phyloP scores from a whole-genome alignment of 495 filamentous ascomycete genomes.

The Tuber magnatum region DNA sequence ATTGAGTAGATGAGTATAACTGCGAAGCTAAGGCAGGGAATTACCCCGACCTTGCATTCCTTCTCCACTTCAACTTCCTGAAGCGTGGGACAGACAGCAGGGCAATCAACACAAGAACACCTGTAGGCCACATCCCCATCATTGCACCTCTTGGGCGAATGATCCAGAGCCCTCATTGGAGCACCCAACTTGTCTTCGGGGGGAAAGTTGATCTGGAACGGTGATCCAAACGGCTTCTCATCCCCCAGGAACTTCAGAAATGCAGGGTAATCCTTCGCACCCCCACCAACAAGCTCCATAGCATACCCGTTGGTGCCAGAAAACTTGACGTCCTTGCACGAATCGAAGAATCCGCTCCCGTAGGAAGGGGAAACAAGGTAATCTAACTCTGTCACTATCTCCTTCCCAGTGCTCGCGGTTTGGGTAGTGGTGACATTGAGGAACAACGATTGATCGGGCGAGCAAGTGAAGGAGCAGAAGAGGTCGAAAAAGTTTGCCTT shows the following conservation, averaged over 20 bases:
- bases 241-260: slow-evolving; percentile 89
- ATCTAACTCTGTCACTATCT: slow-evolving; percentile 76
- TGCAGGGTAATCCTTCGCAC: slow-evolving; percentile 77
- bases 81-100: slow-evolving; percentile 70
- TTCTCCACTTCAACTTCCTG: slow-evolving; percentile 59
- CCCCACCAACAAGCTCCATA: slow-evolving; percentile 91
- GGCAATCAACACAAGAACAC: slow-evolving; percentile 91
- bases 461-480: slow-evolving; percentile 96
- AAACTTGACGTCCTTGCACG: slow-evolving; percentile 98
- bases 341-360: slow-evolving; percentile 84
- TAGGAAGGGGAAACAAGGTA: slow-evolving; percentile 83
- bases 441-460: slow-evolving; percentile 90
- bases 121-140: slow-evolving; percentile 74
- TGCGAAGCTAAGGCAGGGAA: slow-evolving; percentile 86
- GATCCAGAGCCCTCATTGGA: slow-evolving; percentile 56
- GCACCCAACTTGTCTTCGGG: slow-evolving; percentile 47
- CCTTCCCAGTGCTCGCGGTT: slow-evolving; percentile 57
- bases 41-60: slow-evolving; percentile 70
- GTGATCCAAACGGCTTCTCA: slow-evolving; percentile 79
- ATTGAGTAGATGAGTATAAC: slow-evolving; percentile 79
- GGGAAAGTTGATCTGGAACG: slow-evolving; percentile 95
- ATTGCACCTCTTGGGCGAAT: slow-evolving; percentile 74
- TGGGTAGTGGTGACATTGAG: slow-evolving; percentile 80
- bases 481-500: slow-evolving; percentile 95
- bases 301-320: slow-evolving; percentile 83